These are phyloP conservation scores for Wickerhamomyces bovis DNA, from an alignment of 805 yeast species.

Conservation along the genomic window DNA sequence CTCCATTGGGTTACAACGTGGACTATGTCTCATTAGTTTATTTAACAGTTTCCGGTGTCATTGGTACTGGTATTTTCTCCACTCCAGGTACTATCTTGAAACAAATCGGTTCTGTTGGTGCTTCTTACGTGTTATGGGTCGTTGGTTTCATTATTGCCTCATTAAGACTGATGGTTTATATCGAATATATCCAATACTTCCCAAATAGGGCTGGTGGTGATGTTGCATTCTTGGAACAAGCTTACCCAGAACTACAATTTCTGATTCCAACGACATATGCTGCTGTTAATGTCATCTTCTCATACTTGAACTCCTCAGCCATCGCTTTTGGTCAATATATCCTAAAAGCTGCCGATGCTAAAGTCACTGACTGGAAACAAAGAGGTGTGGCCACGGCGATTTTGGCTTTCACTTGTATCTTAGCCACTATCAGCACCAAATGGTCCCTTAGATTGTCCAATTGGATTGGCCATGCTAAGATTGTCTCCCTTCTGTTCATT, in stretches of 20 bases:
- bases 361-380: slow-evolving; percentile 39
- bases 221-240: slow-evolving; percentile 34
- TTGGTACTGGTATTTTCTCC: slow-evolving; percentile 55
- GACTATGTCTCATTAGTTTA: slow-evolving; percentile 50
- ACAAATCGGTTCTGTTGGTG: slow-evolving; percentile 39
- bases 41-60: slow-evolving; percentile 44
- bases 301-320: slow-evolving; percentile 32
- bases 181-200: slow-evolving; percentile 37
- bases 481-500: slow-evolving; percentile 29
- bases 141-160: slow-evolving; percentile 35
- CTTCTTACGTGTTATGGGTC: slow-evolving; percentile 38
- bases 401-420: slow-evolving; percentile 30
- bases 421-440: slow-evolving; percentile 25
- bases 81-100: slow-evolving; percentile 43
- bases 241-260: slow-evolving; percentile 29
- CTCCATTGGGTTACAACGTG: slow-evolving; percentile 35
- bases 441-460: slow-evolving; percentile 28
- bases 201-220: slow-evolving; percentile 32
- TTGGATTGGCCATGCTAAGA: slow-evolving; percentile 31
- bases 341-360: slow-evolving; percentile 28
- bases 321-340: slow-evolving; percentile 33
- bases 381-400: slow-evolving; percentile 37
- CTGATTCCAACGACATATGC: slow-evolving; percentile 33
- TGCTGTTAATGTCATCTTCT: slow-evolving; percentile 32
- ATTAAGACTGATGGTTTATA: slow-evolving; percentile 31